Base-by-base conservation (phyloP, 805 yeast genomes). In the Candida pini region DNA sequence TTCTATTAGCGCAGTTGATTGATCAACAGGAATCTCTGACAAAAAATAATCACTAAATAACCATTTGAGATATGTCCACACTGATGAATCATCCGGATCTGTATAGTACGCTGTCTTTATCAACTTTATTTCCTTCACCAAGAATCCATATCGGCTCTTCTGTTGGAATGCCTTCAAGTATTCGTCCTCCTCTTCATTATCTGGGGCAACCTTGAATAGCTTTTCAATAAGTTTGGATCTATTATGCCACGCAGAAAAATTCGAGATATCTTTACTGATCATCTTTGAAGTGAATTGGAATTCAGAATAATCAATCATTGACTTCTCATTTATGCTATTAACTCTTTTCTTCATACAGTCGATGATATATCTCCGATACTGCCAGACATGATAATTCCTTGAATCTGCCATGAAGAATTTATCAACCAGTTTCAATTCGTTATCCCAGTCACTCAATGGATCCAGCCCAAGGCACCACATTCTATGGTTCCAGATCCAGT, bases 401-500 rank as follows among this genome's bases (percentile, higher is more conserved):
- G 83, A 68, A 53, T 92, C 98, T 33, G 72, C 56, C 18, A 70
- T 68, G 34, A 90, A 66, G 48, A 92, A 62, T 48, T 76, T 77
- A 39, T 73, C 73, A 1, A 86, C 89, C 7, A 88, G 68, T 1
- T 58, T 66, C 48, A 92, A 59, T 55, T 92, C 98, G 21, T 50
- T 54, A n/a, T 64, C 55, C 92, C 94, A 87, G 35, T 79, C 61
- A 9, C 81, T 74, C 24, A 34, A 20, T 0, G 51, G 47, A 22
- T 74, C 72, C 14, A 64, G 53, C 23, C 73, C 68, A 26, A 90
- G 58, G 28, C 83, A 71, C 97, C 98, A 92, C 9, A 73, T 62
- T 24, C 98, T 67, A 54, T 92, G 97, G 47, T 80, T 83, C 97
- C 97, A 92, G 9, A 92, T 79, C 96, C 97, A 92, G 53, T 92